Evolutionary conservation across 179 eudicot species (phyloP), one percentile per base, ranked within the genome.

Genomic region (Drosera spatulata): DNA sequence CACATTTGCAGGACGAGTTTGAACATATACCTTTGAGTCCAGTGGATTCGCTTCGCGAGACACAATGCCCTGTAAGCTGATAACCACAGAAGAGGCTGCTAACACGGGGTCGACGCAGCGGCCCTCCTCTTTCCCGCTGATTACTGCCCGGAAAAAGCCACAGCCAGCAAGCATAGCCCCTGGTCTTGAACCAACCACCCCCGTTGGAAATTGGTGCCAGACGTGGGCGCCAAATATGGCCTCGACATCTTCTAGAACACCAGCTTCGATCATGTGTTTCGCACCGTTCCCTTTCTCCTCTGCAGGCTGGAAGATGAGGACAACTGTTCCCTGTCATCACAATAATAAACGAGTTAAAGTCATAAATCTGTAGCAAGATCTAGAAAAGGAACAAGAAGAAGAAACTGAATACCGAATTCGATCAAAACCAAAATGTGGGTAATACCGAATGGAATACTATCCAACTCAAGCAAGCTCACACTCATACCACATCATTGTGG

Each of bases 271-370:
- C 97, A 89, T 89, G 63, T 70, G 63, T 62, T 82, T 82, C 8
- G 97, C 97, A 13, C 97, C 97, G 49, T 86, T 86, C 37, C 95
- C 97, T 40, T 85, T 85, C 75, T 89, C 97, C 55, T 89, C 97
- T 54, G 97, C 97, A 53, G 97, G 97, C 53, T 89, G 97, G 69
- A 86, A 89, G 13, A 89, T n/a, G 3, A 89, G 69, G 52, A 89
- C 54, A 13, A 89, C 97, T 0, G 95, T 89, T 50, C 97, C 97
- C 97, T 89, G 61, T 4, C 4, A 41, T 58, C 15, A 9, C 46
- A 39, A 6, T 39, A 12, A 22, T 22, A 22, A 22, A 22, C 33
- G 33, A 22, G 33, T 22, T 22, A 22, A 22, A 22, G 33, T 22
- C 33, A 22, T 22, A 22, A 22, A 22, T 22, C 33, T 22, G 33